Evolutionary conservation across 495 filamentous ascomycete species (phyloP), one percentile per base, ranked within the genome.

Genomic region (Trichocladium antarcticum): DNA sequence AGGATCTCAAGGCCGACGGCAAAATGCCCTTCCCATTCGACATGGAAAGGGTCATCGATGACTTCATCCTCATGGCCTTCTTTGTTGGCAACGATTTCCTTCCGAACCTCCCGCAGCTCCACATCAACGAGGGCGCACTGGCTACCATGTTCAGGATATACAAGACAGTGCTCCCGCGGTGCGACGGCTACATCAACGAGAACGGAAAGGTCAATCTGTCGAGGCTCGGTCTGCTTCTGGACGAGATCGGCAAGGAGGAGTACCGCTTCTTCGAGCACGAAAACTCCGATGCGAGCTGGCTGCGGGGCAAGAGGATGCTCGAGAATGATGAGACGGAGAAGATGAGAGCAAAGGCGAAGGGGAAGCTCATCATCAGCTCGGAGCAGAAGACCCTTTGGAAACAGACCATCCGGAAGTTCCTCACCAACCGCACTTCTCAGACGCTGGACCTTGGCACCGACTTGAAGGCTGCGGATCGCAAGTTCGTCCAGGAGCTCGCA

Each of bases 31-130:
- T 95, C 55, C 71, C 77, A 19, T 98, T 92, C 60, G 85, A 99
- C 57, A 84, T 97, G 83, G 93, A 99, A 66, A 80, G 84, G 51
- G 79, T 97, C 54, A 96, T 99, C 66, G 93, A 99, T 58, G 92
- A 99, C 72, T 97, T 99, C 67, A 97, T 99, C 61, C 77, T 99
- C 36, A 94, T 99, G 86, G 89, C 88, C 27, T 99, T 99, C 72
- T 99, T 99, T 61, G 88, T 99, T 62, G 93, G 93, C 63, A 99
- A 99, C 65, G 93, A 99, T 69, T 99, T 99, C 68, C 76, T 99
- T 58, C 93, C 93, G 4, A 95, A 97, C 68, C 71, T 99, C 43
- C 93, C 93, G 2, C 86, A 93, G 54, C 69, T 99, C 51, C 93
- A 97, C 68, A 99, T 99, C 68, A 99, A 99, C 67, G 93, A 97